A percentile compares a stretch with the other conserved stretches of the same genome.
Evolutionary conservation across 2,329 filamentous ascomycete genomes (phyloP).

Genomic region (Fusarium drepaniforme): DNA sequence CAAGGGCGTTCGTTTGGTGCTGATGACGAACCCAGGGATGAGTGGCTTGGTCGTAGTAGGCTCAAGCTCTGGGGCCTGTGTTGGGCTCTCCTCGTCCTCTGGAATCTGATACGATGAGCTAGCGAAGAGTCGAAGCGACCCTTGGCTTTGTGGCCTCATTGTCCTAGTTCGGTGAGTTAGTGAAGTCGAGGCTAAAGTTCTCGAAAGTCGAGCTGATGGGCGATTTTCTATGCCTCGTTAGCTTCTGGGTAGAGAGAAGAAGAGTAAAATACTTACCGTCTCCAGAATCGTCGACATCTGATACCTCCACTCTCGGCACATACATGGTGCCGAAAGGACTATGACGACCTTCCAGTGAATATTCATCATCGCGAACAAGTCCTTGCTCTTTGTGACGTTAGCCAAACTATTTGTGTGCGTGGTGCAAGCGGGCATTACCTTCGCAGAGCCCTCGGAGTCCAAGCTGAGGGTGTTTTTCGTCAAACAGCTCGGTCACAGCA

Average conservation of each 20-base stretch:
- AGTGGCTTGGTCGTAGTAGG: not conserved
- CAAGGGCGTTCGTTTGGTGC: slow-evolving; percentile 1
- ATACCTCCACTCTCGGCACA: not conserved
- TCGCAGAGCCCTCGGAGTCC: slow-evolving; percentile 20
- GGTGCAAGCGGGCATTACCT: slow-evolving; percentile 11
- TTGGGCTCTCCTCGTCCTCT: not conserved
- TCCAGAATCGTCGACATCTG: not conserved
- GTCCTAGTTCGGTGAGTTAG: not conserved
- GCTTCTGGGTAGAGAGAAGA: not conserved
- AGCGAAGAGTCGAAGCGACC: not conserved
- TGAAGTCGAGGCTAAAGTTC: slow-evolving; percentile 9
- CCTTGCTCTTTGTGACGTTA: not conserved
- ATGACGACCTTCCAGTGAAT: not conserved
- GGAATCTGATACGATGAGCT: not conserved
- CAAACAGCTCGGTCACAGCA: slow-evolving; percentile 34
- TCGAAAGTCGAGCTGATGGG: slow-evolving; percentile 4
- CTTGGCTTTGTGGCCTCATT: not conserved
- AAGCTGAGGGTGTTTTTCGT: slow-evolving; percentile 28
- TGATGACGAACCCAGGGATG: slow-evolving; percentile 23
- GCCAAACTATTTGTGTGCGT: not conserved
- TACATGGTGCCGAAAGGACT: not conserved
- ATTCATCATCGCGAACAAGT: not conserved
- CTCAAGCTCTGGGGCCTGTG: not conserved
- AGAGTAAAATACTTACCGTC: not conserved
- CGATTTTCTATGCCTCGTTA: slow-evolving; percentile 1